Percentiles rank a stretch among this genome's conserved stretches.
phyloP scores from a whole-genome alignment of 78 protist genomes.

The Protostelium mycophagum region DNA sequence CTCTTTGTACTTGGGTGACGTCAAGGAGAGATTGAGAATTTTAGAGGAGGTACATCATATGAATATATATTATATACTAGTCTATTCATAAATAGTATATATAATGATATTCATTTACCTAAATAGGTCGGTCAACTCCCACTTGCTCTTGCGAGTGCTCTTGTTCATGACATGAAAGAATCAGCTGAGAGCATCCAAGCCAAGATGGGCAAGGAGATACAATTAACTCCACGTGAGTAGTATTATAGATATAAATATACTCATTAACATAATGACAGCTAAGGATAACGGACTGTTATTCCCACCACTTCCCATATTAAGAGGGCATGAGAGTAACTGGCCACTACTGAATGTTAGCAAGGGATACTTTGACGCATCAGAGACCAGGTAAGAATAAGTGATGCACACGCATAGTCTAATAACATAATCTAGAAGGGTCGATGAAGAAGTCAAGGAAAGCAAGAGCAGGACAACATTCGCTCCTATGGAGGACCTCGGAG shows the following conservation, averaged over 20 bases:
- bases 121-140: conserved; percentile 47
- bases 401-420: no score
- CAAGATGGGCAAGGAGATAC: neutral
- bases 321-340: conserved; percentile 75
- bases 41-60: conserved; percentile 19
- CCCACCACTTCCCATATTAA: conserved; percentile 69
- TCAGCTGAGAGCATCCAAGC: conserved; percentile 30
- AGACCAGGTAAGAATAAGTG: neutral
- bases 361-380: conserved; percentile 10
- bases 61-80: neutral
- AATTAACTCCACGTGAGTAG: conserved; percentile 5
- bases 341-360: conserved; percentile 75
- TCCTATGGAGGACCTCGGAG: neutral
- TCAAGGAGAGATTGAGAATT: conserved; percentile 68
- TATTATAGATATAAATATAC: neutral
- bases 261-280: neutral
- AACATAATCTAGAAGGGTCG: no score
- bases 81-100: neutral
- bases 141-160: conserved; percentile 85
- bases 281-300: conserved; percentile 12
- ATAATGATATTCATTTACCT: no score
- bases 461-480: neutral
- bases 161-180: conserved; percentile 80
- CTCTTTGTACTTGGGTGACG: conserved; percentile 90
- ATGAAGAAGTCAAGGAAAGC: no score